Evolutionary conservation across 148 eudicot species (phyloP), one percentile per base, ranked within the genome.

Genomic region (Cornus controversa): DNA sequence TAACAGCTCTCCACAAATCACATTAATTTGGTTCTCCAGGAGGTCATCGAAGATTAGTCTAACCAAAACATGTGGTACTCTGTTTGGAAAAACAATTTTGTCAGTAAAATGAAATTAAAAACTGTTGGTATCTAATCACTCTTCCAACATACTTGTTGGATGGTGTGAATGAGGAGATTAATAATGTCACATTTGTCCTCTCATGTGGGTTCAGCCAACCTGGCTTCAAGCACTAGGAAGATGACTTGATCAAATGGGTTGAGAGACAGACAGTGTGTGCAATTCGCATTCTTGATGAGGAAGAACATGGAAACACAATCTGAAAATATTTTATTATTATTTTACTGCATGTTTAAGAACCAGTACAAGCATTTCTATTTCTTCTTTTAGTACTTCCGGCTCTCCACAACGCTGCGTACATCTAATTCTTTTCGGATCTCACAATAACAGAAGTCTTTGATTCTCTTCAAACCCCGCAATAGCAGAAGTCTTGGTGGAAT

Each of bases 131-230:
- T 62, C 18, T 60, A 26, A 37, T 20, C 76, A 74, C 28, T 62
- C 66, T 29, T 58, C 76, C 67, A 23, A 62, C 76, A 74, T 62
- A 60, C 37, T 8, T 23, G 31, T 74, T 28, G 76, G 67, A 22
- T n/a, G 66, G 14, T 31, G 76, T 34, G 47, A 42, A 58, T 73
- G 26, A 50, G 57, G 57, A 50, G 57, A 50, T 50, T 50, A 50
- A 11, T 50, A 4, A 50, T 50, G 20, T 50, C 20, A 50, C 2
- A 50, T 13, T 25, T 47, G 36, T 8, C 74, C 53, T 72, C 75
- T 57, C 40, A 29, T 57, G n/a, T 20, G 47, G 45, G 45, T 72
- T 72, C 20, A 57, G 45, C 75, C 11, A 24, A 36, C 75, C 24
- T 66, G 69, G 69, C 45, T 29, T 36, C 69, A 27, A 29, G 20